phyloP scores from a whole-genome alignment of 1,139 yeast genomes.

The Taiozyma onychis region DNA sequence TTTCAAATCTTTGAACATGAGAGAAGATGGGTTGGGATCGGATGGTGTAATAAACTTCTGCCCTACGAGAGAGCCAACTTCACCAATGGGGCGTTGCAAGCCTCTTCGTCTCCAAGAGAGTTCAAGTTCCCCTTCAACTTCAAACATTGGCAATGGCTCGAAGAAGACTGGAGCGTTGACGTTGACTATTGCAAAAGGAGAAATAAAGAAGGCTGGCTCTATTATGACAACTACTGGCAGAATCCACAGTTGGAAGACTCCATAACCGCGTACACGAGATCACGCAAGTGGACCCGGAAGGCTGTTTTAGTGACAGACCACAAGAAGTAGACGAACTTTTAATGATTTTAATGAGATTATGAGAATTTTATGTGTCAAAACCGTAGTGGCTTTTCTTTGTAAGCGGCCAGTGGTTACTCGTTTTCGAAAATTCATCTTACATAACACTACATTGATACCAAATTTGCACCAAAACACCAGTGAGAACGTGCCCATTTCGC shows the following conservation, averaged over 20 bases:
- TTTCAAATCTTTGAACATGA: constrained; percentile 53
- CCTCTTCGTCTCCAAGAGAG: constrained; percentile 31
- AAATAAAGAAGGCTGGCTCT: neutral
- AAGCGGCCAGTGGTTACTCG: no score
- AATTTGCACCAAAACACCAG: no score
- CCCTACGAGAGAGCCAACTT: constrained; percentile 48
- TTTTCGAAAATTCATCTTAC: no score
- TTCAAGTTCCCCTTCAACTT: constrained; percentile 47
- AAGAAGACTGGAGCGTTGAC: constrained; percentile 44
- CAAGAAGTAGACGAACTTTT: neutral
- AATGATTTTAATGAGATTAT: no score
- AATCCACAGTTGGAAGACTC: constrained; percentile 37
- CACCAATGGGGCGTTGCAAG: constrained; percentile 39
- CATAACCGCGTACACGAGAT: constrained; percentile 43
- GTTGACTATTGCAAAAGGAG: neutral
- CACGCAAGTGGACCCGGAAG: constrained; percentile 44
- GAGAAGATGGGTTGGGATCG: constrained; percentile 57
- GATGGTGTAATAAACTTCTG: constrained; percentile 47
- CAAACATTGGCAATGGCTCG: constrained; percentile 54
- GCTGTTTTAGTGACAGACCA: constrained; percentile 40
- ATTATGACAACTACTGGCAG: neutral
- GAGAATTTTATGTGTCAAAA: neutral
- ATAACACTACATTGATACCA: no score
- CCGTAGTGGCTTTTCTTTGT: neutral
- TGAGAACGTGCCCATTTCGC: no score